Evolutionary conservation across 805 yeast species (phyloP), one percentile per base, ranked within the genome.

Genomic region (Lipomyces chichibuensis): DNA sequence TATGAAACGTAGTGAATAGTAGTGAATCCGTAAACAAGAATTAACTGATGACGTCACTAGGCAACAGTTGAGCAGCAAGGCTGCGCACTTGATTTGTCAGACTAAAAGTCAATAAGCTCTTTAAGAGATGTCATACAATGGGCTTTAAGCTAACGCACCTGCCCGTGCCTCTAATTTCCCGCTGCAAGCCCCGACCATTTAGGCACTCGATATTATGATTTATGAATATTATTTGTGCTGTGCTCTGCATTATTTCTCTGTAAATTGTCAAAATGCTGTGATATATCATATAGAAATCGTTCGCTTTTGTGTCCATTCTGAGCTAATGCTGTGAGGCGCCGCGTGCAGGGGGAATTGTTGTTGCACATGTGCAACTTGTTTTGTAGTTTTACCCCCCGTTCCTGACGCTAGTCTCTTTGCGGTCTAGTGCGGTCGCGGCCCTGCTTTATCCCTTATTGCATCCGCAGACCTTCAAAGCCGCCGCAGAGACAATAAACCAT

Each of bases 111-210:
- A 43, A 43, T 17, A 43, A 17, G 20, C 9, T 17, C 49, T 14
- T 14, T 2, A 17, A 43, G 20, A 5, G 20, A 6, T 8, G n/a
- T 14, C 49, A 5, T 4, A 43, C 20, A 13, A 5, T 43, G 13
- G 13, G 23, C 20, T n/a, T 43, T n/a, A n/a, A 23, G 49, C 49
- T 43, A 43, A 43, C 5, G 49, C 49, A n/a, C 49, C 7, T n/a
- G 49, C 49, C 49, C 49, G 49, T 17, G 49, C 49, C 49, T 43
- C 23, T 43, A 43, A 43, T 43, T 43, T 43, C 49, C 49, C 49
- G 49, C 14, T 17, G 49, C 8, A 17, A 17, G 49, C 8, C 49
- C 49, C 3, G 23, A n/a, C 49, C 8, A 43, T n/a, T 17, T n/a
- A 13, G 46, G 5, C 39, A 3, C 39, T 9, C n/a, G 49, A 9